Evolutionary conservation across 805 yeast species (phyloP).

Genomic region (Kuraishia capsulata): DNA sequence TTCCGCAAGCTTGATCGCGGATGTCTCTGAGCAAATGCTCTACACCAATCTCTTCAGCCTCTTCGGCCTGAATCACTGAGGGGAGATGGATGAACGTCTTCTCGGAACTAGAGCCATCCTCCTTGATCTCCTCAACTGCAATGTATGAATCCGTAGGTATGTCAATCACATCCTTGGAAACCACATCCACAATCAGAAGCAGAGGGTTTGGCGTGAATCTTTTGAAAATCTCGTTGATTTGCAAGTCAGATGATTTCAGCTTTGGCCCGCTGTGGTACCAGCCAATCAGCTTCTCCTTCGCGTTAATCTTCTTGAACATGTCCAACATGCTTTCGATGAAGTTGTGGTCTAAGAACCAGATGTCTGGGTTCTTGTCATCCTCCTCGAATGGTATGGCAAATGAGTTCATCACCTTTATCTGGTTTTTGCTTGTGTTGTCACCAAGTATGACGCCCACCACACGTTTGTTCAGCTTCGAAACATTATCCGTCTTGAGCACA

Average conservation of each 20-base stretch:
- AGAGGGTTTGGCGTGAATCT: slow-evolving; percentile 76
- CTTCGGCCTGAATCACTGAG: slow-evolving; percentile 90
- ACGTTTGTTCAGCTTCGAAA: slow-evolving; percentile 32
- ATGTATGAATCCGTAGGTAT: slow-evolving; percentile 93
- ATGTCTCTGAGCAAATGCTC: slow-evolving; percentile 92
- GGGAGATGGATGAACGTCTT: slow-evolving; percentile 92
- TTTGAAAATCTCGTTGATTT: slow-evolving; percentile 84
- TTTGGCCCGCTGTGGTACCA: slow-evolving; percentile 99
- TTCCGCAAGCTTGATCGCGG: slow-evolving; percentile 95
- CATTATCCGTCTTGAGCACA: slow-evolving; percentile 41
- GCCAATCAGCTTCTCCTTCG: slow-evolving; percentile 93
- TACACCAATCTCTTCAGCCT: slow-evolving; percentile 98
- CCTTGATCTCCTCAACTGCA: slow-evolving; percentile 91
- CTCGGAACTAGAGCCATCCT: slow-evolving; percentile 90
- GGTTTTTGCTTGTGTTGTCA: slow-evolving; percentile 42
- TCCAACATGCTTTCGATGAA: slow-evolving; percentile 94
- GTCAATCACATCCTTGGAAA: slow-evolving; percentile 68
- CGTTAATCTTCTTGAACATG: slow-evolving; percentile 96
- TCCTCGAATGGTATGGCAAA: slow-evolving; percentile 98
- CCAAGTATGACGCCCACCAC: slow-evolving; percentile 95
- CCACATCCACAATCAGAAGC: slow-evolving; percentile 84
- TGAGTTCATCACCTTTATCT: slow-evolving; percentile 75
- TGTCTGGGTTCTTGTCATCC: slow-evolving; percentile 82
- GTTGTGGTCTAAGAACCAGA: slow-evolving; percentile 96
- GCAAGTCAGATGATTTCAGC: slow-evolving; percentile 76